Percentiles rank a stretch among this genome's conserved stretches.
Conservation (phyloP, 2,329 filamentous ascomycete genomes). For the Aureobasidium subglaciale region DNA sequence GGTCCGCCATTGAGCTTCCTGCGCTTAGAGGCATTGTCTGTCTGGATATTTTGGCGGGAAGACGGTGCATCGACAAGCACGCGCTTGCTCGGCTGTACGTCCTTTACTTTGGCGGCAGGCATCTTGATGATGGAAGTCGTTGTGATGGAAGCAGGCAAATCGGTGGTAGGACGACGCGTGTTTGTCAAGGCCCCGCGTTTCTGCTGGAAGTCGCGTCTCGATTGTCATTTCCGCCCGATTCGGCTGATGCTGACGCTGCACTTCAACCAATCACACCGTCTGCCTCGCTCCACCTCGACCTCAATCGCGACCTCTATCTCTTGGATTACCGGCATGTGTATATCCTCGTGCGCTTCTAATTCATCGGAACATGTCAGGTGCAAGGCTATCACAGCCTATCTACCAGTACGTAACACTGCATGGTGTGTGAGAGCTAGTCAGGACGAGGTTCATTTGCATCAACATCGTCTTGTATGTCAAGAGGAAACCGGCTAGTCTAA, state of each 20-base stretch:
- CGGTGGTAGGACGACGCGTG: not conserved
- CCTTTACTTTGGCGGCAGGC: slow-evolving; percentile 6
- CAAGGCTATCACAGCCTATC: too few species aligned
- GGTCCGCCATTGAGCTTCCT: slow-evolving; percentile 64
- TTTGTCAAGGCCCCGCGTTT: not conserved
- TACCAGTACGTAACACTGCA: too few species aligned
- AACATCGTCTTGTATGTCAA: not conserved
- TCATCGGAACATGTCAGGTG: too few species aligned
- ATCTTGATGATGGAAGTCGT: not conserved
- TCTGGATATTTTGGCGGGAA: slow-evolving; percentile 38
- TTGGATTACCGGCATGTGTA: too few species aligned
- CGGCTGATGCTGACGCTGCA: not conserved
- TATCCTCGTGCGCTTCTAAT: too few species aligned
- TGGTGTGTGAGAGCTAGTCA: too few species aligned
- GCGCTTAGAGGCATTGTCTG: slow-evolving; percentile 62
- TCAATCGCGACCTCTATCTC: too few species aligned
- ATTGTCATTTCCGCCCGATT: not conserved
- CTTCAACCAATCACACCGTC: too few species aligned
- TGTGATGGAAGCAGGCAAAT: slow-evolving; percentile 2
- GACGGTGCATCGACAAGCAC: slow-evolving; percentile 40
- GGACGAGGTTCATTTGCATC: too few species aligned
- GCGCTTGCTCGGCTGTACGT: slow-evolving; percentile 31
- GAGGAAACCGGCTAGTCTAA: too few species aligned
- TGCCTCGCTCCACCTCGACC: not conserved
- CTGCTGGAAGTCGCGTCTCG: not conserved